These are phyloP conservation scores for Fusarium bactridioides DNA, from an alignment of 2,329 filamentous ascomycete species.

Conservation along the genomic window DNA sequence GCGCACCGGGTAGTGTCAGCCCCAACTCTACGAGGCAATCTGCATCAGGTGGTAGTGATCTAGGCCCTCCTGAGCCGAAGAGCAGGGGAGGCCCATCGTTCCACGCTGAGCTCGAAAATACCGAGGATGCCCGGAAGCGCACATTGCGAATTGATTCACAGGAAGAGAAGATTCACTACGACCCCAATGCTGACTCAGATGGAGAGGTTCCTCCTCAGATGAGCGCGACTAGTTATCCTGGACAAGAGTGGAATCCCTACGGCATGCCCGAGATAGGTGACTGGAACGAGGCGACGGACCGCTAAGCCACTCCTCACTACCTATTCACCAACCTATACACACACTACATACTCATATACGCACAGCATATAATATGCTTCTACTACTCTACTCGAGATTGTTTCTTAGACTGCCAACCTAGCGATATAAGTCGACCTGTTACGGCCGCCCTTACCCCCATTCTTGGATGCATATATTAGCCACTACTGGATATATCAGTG, in stretches of 20 bases:
- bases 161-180: conserved; percentile 63
- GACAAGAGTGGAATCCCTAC: conserved; percentile 74
- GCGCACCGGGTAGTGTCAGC: conserved; percentile 12
- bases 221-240: conserved; percentile 73
- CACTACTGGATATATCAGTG: neutral
- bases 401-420: neutral
- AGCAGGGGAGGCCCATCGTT: conserved; percentile 26
- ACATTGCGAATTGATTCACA: conserved; percentile 54
- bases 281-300: conserved; percentile 30
- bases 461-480: neutral
- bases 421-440: neutral
- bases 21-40: conserved; percentile 17
- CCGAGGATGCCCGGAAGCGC: conserved; percentile 55
- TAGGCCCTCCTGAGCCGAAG: neutral
- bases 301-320: neutral
- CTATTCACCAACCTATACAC: neutral
- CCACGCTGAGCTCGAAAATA: conserved; percentile 51
- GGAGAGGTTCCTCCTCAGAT: conserved; percentile 58
- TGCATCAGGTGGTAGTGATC: conserved; percentile 12
- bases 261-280: conserved; percentile 45
- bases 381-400: neutral
- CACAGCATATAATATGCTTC: neutral
- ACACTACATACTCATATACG: neutral
- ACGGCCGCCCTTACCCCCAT: neutral
- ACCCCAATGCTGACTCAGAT: conserved; percentile 47